Percentiles rank a stretch among this genome's conserved stretches.
Evolutionary conservation across 129 eudicot genomes (phyloP).

Genomic region (Mikania micrantha): DNA sequence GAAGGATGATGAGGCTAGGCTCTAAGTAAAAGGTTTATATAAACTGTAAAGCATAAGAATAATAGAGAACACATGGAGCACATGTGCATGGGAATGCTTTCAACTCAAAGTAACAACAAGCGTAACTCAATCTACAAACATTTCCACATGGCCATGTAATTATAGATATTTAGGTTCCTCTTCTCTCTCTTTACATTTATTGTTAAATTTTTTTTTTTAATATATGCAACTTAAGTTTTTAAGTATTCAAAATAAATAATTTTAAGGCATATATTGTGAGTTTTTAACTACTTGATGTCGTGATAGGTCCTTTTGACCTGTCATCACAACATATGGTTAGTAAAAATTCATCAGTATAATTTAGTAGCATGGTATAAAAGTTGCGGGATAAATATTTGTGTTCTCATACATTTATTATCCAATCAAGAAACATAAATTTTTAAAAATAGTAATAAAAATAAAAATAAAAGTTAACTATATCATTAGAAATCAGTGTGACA

Average conservation of each 20-base stretch:
- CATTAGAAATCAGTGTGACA: too few species aligned
- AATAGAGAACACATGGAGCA: slow-evolving; percentile 18
- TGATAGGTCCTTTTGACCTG: too few species aligned
- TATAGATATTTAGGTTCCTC: background rate
- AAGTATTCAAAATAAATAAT: background rate
- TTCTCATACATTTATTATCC: too few species aligned
- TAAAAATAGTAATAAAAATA: too few species aligned
- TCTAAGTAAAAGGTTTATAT: background rate
- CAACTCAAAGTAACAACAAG: slow-evolving; percentile 5
- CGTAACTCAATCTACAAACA: slow-evolving; percentile 5
- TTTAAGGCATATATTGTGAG: background rate
- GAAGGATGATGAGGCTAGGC: slow-evolving; percentile 1
- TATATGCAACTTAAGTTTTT: background rate
- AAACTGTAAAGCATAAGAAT: slow-evolving; percentile 16
- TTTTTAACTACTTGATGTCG: too few species aligned
- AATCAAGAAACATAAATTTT: too few species aligned
- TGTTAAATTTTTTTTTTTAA: background rate
- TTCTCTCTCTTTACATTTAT: background rate
- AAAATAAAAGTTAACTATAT: too few species aligned
- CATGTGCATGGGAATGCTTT: slow-evolving; percentile 22
- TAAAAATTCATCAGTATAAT: too few species aligned
- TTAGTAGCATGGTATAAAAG: too few species aligned
- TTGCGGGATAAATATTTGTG: too few species aligned
- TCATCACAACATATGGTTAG: too few species aligned
- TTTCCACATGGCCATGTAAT: slow-evolving; percentile 12